phyloP scores from a whole-genome alignment of 495 filamentous ascomycete species.

The Penicillium waksmanii region DNA sequence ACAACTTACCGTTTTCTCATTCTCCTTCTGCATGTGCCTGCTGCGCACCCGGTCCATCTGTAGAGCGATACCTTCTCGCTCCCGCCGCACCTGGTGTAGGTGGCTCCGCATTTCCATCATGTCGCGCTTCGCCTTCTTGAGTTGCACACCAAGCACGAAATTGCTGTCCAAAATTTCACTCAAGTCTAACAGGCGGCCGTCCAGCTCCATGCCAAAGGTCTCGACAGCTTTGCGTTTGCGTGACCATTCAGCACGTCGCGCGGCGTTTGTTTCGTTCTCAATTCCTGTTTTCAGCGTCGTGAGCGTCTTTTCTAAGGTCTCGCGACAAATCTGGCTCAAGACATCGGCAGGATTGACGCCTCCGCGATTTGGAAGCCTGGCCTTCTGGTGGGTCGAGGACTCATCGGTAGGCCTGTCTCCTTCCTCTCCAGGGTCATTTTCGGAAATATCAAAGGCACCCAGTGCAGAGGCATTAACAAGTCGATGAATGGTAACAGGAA shows the following conservation, averaged over 20 bases:
- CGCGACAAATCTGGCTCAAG: constrained; percentile 68
- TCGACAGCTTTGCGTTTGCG: constrained; percentile 67
- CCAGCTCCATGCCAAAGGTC: constrained; percentile 68
- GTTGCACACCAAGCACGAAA: constrained; percentile 62
- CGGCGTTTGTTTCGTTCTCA: constrained; percentile 39
- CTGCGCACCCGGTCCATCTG: constrained; percentile 70
- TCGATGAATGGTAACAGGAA: constrained; percentile 50
- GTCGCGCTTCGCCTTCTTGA: constrained; percentile 65
- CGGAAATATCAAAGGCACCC: constrained; percentile 18
- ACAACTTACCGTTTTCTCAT: constrained; percentile 37
- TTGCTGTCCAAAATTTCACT: constrained; percentile 64
- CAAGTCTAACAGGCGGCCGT: constrained; percentile 60
- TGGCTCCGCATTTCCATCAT: constrained; percentile 66
- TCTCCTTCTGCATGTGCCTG: constrained; percentile 53
- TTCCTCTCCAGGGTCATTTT: constrained; percentile 31
- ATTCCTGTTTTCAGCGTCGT: constrained; percentile 44
- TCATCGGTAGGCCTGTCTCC: constrained; percentile 44
- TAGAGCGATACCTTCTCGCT: constrained; percentile 68
- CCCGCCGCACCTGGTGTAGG: constrained; percentile 62
- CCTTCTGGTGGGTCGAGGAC: constrained; percentile 31
- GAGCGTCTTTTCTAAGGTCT: constrained; percentile 61
- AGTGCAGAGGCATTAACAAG: constrained; percentile 42
- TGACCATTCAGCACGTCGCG: constrained; percentile 54
- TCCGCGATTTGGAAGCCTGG: constrained; percentile 54
- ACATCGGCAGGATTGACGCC: constrained; percentile 74